These are phyloP conservation scores for Epichloe amarillans DNA, from an alignment of 2,329 filamentous ascomycete species.

Conservation along the genomic window DNA sequence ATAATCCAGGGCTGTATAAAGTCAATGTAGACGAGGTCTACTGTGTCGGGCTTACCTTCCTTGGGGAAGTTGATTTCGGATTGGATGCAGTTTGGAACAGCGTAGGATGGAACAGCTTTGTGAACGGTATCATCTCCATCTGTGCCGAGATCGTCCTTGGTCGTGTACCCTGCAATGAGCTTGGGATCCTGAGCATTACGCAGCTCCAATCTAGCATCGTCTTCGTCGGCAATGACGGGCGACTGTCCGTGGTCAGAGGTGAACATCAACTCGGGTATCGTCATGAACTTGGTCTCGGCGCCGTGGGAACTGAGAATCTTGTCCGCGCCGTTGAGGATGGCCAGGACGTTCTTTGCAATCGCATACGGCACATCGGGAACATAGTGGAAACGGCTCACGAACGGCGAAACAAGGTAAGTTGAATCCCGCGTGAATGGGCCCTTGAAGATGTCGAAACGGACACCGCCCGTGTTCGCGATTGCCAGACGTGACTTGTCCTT, in stretches of 20 bases:
- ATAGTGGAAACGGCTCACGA: constrained; percentile 64
- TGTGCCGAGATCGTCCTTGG: constrained; percentile 64
- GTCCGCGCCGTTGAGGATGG: constrained; percentile 41
- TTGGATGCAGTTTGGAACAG: constrained; percentile 74
- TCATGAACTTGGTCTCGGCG: constrained; percentile 32
- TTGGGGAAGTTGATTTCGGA: constrained; percentile 49
- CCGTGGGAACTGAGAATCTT: constrained; percentile 28
- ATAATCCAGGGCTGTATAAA: constrained; percentile 79
- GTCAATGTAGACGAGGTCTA: constrained; percentile 84
- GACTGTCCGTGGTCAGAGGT: constrained; percentile 5
- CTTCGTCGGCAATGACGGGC: constrained; percentile 1
- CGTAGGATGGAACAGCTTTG: constrained; percentile 57
- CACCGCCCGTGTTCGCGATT: constrained; percentile 77
- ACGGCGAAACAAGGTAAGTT: constrained; percentile 77
- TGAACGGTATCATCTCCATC: constrained; percentile 91
- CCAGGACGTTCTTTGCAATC: constrained; percentile 56
- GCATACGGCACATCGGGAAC: constrained; percentile 71
- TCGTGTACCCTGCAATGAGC: constrained; percentile 67
- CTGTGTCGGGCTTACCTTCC: constrained; percentile 47
- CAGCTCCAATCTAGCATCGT: constrained; percentile 19
- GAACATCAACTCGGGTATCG: constrained; percentile 33
- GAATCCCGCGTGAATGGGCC: constrained; percentile 81
- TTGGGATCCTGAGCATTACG: constrained; percentile 11
- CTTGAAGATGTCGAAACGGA: constrained; percentile 92
- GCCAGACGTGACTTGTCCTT: constrained; percentile 52